phyloP scores from a whole-genome alignment of 169 alveolate species.

The Cryptosporidium canis region DNA sequence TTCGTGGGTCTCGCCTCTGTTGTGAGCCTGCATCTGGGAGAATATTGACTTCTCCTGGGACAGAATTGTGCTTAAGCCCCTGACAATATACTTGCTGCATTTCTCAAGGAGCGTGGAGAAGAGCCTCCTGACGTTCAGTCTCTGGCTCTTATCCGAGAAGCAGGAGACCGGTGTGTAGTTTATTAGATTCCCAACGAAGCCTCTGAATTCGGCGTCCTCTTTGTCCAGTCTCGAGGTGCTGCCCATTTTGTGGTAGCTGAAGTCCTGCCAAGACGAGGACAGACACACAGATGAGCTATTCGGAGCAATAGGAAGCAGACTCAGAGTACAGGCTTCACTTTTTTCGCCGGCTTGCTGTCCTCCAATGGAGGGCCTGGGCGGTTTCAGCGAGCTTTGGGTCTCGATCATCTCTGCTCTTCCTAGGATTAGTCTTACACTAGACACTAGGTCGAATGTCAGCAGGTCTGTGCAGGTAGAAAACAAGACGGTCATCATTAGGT shows the following conservation, averaged over 20 bases:
- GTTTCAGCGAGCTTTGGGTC: constrained; percentile 2
- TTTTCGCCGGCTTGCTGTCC: not conserved
- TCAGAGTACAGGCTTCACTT: not conserved
- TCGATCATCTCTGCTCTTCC: constrained; percentile 63
- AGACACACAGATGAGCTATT: constrained; percentile 60
- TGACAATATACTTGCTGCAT: not conserved
- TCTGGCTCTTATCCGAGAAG: constrained; percentile 19
- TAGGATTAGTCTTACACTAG: constrained; percentile 20
- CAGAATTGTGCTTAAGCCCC: not conserved
- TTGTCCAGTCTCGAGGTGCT: not conserved
- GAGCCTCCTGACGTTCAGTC: not conserved
- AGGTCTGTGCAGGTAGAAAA: constrained; percentile 45
- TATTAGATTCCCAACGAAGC: constrained; percentile 30
- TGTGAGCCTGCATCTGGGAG: not conserved
- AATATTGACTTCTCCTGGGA: not conserved
- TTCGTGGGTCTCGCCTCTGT: not conserved
- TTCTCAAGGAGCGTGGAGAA: constrained; percentile 7
- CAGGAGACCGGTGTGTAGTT: constrained; percentile 6
- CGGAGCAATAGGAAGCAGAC: constrained; percentile 26
- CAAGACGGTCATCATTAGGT: constrained; percentile 30
- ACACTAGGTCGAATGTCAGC: constrained; percentile 31
- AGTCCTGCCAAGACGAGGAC: constrained; percentile 44
- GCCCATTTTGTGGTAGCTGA: not conserved
- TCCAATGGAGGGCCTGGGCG: not conserved
- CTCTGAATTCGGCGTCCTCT: not conserved